Evolutionary conservation across 2,329 filamentous ascomycete species (phyloP).

Genomic region (Penicillium frequentans): DNA sequence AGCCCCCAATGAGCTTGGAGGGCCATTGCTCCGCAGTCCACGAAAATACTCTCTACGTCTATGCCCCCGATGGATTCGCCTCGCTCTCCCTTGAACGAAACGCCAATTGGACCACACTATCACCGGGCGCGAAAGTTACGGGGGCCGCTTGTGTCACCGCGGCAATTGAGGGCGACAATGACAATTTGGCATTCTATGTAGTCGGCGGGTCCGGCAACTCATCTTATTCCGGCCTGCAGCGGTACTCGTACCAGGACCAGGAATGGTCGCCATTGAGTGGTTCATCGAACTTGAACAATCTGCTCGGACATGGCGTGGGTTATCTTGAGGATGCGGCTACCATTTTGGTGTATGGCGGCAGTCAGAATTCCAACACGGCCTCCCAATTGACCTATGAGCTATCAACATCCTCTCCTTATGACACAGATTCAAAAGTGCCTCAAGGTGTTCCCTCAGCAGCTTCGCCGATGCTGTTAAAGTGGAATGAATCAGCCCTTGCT

Average conservation of each 20-base stretch:
- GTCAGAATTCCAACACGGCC: constrained; percentile 51
- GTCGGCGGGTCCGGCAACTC: constrained; percentile 70
- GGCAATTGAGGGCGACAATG: constrained; percentile 56
- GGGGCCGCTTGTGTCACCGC: constrained; percentile 77
- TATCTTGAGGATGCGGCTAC: constrained; percentile 70
- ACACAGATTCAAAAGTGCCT: constrained; percentile 59
- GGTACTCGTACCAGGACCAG: constrained; percentile 58
- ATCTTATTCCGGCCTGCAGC: constrained; percentile 72
- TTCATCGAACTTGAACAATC: constrained; percentile 46
- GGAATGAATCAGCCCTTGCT: constrained; percentile 68
- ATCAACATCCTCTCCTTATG: constrained; percentile 63
- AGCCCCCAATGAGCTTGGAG: constrained; percentile 68
- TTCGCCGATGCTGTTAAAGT: constrained; percentile 71
- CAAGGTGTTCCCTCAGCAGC: constrained; percentile 60
- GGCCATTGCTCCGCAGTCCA: constrained; percentile 80
- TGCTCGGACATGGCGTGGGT: constrained; percentile 72
- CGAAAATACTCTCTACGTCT: constrained; percentile 81
- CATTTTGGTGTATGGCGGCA: constrained; percentile 78
- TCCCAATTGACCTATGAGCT: constrained; percentile 78
- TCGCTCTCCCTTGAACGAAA: constrained; percentile 68
- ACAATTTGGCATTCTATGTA: constrained; percentile 69
- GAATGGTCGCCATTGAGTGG: constrained; percentile 53
- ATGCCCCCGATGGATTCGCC: constrained; percentile 72
- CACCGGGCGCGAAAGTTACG: constrained; percentile 67
- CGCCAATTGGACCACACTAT: constrained; percentile 68